Evolutionary conservation across 1,284 basidiomycete genomes (phyloP).

Genomic region (Cryptococcus jaspeensis): DNA sequence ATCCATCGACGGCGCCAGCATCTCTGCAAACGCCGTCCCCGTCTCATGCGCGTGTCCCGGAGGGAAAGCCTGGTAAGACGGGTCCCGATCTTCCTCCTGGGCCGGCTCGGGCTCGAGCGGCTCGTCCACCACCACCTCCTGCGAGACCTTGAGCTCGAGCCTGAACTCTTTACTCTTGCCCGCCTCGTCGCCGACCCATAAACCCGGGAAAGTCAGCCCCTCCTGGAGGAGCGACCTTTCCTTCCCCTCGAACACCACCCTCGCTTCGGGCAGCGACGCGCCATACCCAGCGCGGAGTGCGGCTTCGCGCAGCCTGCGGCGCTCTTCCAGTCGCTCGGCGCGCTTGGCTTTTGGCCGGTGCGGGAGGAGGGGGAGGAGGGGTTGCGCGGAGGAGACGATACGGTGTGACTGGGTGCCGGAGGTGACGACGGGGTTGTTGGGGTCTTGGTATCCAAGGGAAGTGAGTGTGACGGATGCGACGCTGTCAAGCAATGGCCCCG

Average conservation of each 20-base stretch:
- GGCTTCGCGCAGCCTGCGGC: slow-evolving; percentile 21
- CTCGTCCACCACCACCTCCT: slow-evolving; percentile 13
- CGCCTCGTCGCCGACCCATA: slow-evolving; percentile 37
- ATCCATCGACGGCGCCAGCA: slow-evolving; percentile 12
- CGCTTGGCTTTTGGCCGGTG: neutral
- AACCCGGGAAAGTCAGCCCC: slow-evolving; percentile 38
- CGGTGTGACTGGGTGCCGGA: slow-evolving; percentile 35
- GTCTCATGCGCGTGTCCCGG: neutral
- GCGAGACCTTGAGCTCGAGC: slow-evolving; percentile 30
- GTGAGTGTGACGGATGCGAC: slow-evolving; percentile 27
- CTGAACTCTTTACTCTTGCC: slow-evolving; percentile 41
- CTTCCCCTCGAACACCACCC: slow-evolving; percentile 16
- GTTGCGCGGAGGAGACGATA: slow-evolving; percentile 11
- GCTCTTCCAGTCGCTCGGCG: slow-evolving; percentile 13
- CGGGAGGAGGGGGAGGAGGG: neutral
- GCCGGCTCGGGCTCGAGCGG: neutral
- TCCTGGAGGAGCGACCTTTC: slow-evolving; percentile 26
- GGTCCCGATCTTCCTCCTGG: neutral
- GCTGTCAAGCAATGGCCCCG: slow-evolving; percentile 26
- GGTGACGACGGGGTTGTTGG: slow-evolving; percentile 7
- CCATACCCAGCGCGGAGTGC: slow-evolving; percentile 39
- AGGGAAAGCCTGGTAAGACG: neutral
- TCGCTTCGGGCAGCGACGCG: slow-evolving; percentile 28
- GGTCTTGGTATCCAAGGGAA: slow-evolving; percentile 3
- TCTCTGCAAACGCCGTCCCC: slow-evolving; percentile 6